These are phyloP conservation scores for Hemerocallis citrina DNA, from an alignment of 106 monocot species.

Conservation along the genomic window DNA sequence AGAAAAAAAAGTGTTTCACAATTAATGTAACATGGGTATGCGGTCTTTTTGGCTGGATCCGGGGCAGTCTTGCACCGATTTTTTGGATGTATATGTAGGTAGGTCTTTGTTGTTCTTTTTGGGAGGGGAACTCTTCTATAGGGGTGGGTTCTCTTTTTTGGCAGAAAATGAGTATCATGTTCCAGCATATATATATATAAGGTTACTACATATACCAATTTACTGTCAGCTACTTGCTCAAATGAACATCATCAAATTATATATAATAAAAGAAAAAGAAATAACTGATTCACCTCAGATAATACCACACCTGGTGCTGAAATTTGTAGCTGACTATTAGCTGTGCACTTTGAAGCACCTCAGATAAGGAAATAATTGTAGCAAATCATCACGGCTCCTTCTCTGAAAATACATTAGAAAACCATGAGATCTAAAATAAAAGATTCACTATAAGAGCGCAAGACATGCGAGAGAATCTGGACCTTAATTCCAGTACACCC, in stretches of 20 bases:
- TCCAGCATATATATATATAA: neutral
- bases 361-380: constrained; percentile 48
- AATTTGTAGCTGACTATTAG: constrained; percentile 11
- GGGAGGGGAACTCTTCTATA: neutral
- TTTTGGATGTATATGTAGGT: too few species aligned
- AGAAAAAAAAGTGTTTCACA: too few species aligned
- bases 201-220: neutral
- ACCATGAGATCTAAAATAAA: neutral
- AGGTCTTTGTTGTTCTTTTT: too few species aligned
- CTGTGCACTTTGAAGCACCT: constrained; percentile 94
- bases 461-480: neutral
- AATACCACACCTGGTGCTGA: neutral
- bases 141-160: neutral
- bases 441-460: neutral
- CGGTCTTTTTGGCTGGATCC: too few species aligned
- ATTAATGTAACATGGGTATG: too few species aligned
- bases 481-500: constrained; percentile 94
- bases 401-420: constrained; percentile 27
- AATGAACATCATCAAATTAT: neutral
- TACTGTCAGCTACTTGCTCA: neutral
- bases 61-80: too few species aligned
- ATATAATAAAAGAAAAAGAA: neutral
- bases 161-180: neutral
- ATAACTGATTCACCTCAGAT: neutral
- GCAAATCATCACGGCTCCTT: constrained; percentile 66